A percentile compares a stretch with the other conserved stretches of the same genome.
phyloP scores from a whole-genome alignment of 2,329 filamentous ascomycete species.

The Ophiostoma australiae region DNA sequence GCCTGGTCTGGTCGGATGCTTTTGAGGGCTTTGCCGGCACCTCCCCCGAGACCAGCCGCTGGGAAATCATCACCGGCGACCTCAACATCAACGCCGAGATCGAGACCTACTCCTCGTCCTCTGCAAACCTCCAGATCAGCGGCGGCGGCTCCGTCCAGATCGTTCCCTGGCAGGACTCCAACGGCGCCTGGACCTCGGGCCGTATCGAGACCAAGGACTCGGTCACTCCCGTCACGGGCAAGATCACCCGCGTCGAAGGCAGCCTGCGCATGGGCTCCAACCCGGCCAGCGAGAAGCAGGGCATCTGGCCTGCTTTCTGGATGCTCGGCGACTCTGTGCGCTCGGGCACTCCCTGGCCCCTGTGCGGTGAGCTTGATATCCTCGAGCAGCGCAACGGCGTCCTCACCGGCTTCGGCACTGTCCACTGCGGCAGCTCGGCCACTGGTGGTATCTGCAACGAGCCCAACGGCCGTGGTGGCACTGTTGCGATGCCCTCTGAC shows the following conservation, averaged over 20 bases:
- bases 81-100: conserved; percentile 58
- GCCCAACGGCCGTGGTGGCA: conserved; percentile 40
- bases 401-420: conserved; percentile 44
- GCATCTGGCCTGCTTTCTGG: conserved; percentile 58
- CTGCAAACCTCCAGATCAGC: conserved; percentile 47
- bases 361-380: conserved; percentile 54
- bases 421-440: conserved; percentile 45
- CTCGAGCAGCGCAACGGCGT: conserved; percentile 52
- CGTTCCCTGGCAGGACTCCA: conserved; percentile 43
- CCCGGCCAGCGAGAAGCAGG: conserved; percentile 40
- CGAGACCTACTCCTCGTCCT: conserved; percentile 45
- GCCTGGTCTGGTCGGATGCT: conserved; percentile 41
- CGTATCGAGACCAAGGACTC: conserved; percentile 48
- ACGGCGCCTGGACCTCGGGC: conserved; percentile 49
- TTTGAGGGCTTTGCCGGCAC: conserved; percentile 39
- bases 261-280: conserved; percentile 45
- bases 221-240: conserved; percentile 44
- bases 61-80: conserved; percentile 49
- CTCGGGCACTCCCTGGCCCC: conserved; percentile 47
- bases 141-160: conserved; percentile 49
- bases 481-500: conserved; percentile 36
- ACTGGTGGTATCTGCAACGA: conserved; percentile 50
- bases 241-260: conserved; percentile 44
- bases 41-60: conserved; percentile 36
- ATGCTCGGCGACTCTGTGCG: conserved; percentile 48